phyloP scores from a whole-genome alignment of 495 filamentous ascomycete genomes.

The Copromyces sp. region DNA sequence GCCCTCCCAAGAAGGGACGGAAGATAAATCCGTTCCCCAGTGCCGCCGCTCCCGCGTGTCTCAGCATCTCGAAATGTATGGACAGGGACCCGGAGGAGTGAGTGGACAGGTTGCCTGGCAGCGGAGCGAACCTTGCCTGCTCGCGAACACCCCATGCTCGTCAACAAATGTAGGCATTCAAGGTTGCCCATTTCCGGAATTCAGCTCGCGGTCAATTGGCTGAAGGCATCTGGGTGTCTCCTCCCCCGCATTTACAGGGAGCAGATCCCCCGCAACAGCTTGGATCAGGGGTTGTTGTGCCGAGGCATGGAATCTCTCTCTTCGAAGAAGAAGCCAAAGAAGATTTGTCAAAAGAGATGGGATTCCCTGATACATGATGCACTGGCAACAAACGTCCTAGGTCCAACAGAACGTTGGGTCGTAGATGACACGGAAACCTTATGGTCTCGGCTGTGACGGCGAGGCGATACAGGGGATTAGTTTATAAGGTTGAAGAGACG shows the following conservation, averaged over 20 bases:
- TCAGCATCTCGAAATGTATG: neutral
- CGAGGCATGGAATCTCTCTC: constrained; percentile 5
- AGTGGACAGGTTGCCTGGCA: neutral
- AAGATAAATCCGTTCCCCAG: neutral
- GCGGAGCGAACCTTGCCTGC: neutral
- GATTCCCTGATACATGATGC: neutral
- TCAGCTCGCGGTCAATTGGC: constrained; percentile 5
- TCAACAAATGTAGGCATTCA: neutral
- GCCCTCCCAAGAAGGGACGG: neutral
- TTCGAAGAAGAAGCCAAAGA: neutral
- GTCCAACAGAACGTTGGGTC: neutral
- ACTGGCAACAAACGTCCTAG: neutral
- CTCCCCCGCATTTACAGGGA: constrained; percentile 11
- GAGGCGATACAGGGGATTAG: neutral
- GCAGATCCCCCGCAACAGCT: constrained; percentile 8
- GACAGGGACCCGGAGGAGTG: neutral
- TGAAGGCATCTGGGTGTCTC: neutral
- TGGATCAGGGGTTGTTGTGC: constrained; percentile 1
- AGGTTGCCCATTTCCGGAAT: neutral
- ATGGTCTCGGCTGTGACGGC: neutral
- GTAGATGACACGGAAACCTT: neutral
- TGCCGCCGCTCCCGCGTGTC: neutral
- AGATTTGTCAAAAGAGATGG: neutral
- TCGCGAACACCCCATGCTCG: neutral
- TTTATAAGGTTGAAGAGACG: neutral